Conservation (phyloP, 805 yeast genomes). For the Suhomyces xylopsoci region DNA sequence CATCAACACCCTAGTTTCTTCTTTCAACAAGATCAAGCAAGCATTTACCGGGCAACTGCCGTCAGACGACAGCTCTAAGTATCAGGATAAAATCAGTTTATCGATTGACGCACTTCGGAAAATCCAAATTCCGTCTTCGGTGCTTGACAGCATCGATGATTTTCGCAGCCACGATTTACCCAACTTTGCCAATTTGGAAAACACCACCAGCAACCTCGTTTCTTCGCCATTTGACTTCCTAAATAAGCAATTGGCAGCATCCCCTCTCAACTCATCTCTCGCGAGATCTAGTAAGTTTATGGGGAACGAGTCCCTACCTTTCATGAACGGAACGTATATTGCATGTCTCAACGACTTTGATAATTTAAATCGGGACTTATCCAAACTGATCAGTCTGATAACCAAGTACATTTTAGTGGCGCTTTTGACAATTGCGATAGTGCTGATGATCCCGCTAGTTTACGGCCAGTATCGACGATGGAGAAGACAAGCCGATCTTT, state of each 20-base stretch:
- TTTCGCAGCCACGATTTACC: slow-evolving; percentile 54
- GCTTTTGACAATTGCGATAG: slow-evolving; percentile 30
- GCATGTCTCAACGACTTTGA: neutral
- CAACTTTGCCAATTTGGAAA: slow-evolving; percentile 60
- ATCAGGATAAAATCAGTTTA: slow-evolving; percentile 50
- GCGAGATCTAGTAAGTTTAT: neutral
- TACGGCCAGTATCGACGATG: slow-evolving; percentile 48
- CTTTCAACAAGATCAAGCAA: slow-evolving; percentile 46
- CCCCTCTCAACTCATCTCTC: slow-evolving; percentile 6
- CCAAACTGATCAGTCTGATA: slow-evolving; percentile 27
- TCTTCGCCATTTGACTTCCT: slow-evolving; percentile 57
- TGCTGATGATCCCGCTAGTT: slow-evolving; percentile 40
- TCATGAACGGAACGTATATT: neutral
- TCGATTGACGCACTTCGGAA: slow-evolving; percentile 55
- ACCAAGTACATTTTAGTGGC: slow-evolving; percentile 40
- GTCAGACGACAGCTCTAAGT: slow-evolving; percentile 25
- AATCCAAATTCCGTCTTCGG: slow-evolving; percentile 62
- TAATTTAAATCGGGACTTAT: neutral
- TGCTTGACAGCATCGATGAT: slow-evolving; percentile 53
- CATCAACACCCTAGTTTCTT: slow-evolving; percentile 53
- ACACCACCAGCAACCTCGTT: slow-evolving; percentile 53
- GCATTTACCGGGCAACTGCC: slow-evolving; percentile 42
- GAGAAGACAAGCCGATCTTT: slow-evolving; percentile 41
- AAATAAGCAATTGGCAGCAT: slow-evolving; percentile 33
- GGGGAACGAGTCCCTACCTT: slow-evolving; percentile 2